A percentile compares a stretch with the other conserved stretches of the same genome.
phyloP scores from a whole-genome alignment of 2,329 filamentous ascomycete species.

The Ophiostoma himal-ulmi region DNA sequence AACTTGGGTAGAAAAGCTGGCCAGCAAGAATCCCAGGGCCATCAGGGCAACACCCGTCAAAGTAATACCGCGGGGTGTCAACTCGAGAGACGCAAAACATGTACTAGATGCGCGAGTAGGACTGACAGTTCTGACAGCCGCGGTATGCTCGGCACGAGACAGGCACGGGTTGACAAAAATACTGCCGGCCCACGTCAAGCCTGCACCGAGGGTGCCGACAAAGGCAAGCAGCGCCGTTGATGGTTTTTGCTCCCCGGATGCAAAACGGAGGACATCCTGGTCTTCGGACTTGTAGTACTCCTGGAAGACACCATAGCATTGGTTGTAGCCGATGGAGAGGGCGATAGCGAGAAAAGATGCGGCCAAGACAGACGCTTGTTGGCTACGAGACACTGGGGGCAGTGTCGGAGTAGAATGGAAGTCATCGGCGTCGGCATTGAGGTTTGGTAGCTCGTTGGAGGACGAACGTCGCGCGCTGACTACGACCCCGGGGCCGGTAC shows the following conservation, averaged over 20 bases:
- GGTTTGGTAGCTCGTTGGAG: not conserved
- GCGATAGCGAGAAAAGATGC: conserved; percentile 42
- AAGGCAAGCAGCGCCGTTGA: conserved; percentile 43
- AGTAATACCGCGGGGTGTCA: conserved; percentile 35
- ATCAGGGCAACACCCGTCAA: conserved; percentile 39
- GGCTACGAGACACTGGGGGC: conserved; percentile 36
- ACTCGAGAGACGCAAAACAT: not conserved
- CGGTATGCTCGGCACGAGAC: conserved; percentile 36
- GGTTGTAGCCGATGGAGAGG: conserved; percentile 46
- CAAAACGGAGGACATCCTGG: conserved; percentile 36
- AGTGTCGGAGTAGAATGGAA: conserved; percentile 24
- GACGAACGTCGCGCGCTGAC: not conserved
- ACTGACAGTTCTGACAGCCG: not conserved
- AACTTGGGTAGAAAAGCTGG: conserved; percentile 34
- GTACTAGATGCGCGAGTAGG: not conserved
- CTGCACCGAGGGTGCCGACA: conserved; percentile 44
- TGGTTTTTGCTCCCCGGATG: conserved; percentile 29
- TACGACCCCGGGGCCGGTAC: conserved; percentile 19
- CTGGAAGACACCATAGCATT: conserved; percentile 46
- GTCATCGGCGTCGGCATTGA: conserved; percentile 12
- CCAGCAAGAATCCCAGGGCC: conserved; percentile 40
- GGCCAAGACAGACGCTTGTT: conserved; percentile 40
- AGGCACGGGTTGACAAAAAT: conserved; percentile 45
- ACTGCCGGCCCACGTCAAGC: conserved; percentile 46
- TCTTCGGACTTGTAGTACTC: conserved; percentile 41